A percentile compares a stretch with the other conserved stretches of the same genome.
phyloP scores from a whole-genome alignment of 495 filamentous ascomycete species.

The Cercophora samala region DNA sequence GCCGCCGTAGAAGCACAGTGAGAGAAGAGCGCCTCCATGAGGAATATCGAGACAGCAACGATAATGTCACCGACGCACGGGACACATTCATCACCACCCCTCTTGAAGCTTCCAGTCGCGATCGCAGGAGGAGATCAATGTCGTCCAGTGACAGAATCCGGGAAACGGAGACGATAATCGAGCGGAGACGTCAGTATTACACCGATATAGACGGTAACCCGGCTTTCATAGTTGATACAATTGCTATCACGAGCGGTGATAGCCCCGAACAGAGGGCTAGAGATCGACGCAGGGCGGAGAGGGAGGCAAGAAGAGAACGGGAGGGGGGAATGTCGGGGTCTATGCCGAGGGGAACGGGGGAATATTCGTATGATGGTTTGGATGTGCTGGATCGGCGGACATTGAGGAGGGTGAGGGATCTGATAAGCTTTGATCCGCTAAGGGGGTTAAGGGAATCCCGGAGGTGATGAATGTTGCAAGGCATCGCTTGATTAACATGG shows the following conservation, averaged over 20 bases:
- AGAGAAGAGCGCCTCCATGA: neutral
- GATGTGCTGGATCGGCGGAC: neutral
- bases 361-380: neutral
- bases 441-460: neutral
- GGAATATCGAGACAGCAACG: neutral
- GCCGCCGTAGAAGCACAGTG: too few species aligned
- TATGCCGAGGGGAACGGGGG: neutral
- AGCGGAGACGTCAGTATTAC: neutral
- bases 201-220: neutral
- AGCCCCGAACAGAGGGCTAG: neutral
- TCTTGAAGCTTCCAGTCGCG: neutral
- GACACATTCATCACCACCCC: neutral
- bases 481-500: too few species aligned
- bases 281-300: neutral
- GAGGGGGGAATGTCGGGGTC: too few species aligned
- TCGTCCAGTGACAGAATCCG: neutral
- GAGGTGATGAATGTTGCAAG: too few species aligned
- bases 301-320: neutral
- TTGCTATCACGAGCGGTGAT: neutral
- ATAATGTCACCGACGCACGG: neutral
- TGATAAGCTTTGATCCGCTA: neutral
- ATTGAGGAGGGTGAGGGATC: neutral
- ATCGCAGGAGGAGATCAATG: neutral
- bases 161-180: neutral
- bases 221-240: neutral